phyloP scores from a whole-genome alignment of 352 stramenopile species.

The Phytophthora crassamura region DNA sequence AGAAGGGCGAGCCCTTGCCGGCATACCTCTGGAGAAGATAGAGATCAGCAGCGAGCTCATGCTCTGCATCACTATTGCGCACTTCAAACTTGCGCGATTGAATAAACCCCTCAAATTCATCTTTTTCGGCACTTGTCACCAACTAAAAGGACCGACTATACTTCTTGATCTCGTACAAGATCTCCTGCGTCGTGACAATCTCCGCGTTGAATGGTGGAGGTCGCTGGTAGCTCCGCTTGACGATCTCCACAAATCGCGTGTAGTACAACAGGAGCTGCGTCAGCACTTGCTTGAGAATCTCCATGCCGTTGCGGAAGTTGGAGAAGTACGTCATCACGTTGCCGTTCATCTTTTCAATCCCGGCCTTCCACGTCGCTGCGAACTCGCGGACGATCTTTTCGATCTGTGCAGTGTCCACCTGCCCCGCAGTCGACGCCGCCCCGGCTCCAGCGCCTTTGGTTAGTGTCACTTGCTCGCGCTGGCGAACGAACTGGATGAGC shows the following conservation, averaged over 20 bases:
- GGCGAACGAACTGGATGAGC: constrained; percentile 98
- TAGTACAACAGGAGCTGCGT: constrained; percentile 99
- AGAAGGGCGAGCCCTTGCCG: background rate
- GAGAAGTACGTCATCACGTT: constrained; percentile 98
- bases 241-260: constrained; percentile 97
- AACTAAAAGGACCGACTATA: constrained; percentile 94
- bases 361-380: constrained; percentile 94
- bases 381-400: constrained; percentile 97
- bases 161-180: constrained; percentile 98
- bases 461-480: constrained; percentile 90
- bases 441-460: constrained; percentile 23
- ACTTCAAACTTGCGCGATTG: constrained; percentile 13
- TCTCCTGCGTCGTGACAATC: constrained; percentile 96
- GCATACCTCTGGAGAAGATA: constrained; percentile 14
- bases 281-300: constrained; percentile 99
- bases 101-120: constrained; percentile 27
- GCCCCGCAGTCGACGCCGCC: constrained; percentile 22
- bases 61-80: constrained; percentile 17
- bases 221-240: constrained; percentile 92
- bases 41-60: constrained; percentile 15
- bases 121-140: background rate
- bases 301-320: constrained; percentile 99
- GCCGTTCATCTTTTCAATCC: constrained; percentile 97
- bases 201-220: constrained; percentile 91
- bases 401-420: constrained; percentile 91